phyloP scores from a whole-genome alignment of 768 basidiomycete species.

The Mycena galopus region DNA sequence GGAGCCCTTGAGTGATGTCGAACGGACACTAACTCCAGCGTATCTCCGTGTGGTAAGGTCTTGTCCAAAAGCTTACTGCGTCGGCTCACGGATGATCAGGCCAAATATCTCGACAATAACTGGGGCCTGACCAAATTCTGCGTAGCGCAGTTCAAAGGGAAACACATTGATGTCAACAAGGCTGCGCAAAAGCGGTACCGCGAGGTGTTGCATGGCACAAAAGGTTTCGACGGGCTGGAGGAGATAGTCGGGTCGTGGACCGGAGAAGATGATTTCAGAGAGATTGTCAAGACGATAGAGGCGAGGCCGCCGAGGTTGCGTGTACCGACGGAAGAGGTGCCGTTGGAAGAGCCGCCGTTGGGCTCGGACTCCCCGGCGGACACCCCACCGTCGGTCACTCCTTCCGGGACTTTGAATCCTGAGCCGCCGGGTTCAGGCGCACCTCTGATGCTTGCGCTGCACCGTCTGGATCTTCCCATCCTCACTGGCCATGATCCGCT shows the following conservation, averaged over 20 bases:
- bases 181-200: conserved; percentile 69
- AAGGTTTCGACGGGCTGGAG: conserved; percentile 68
- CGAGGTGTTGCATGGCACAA: conserved; percentile 69
- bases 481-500: conserved; percentile 50
- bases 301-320: conserved; percentile 44
- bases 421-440: conserved; percentile 68
- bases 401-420: conserved; percentile 67
- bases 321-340: conserved; percentile 11
- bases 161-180: conserved; percentile 68
- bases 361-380: conserved; percentile 21
- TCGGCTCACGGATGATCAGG: conserved; percentile 54
- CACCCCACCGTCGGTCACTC: conserved; percentile 52
- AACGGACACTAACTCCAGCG: conserved; percentile 74
- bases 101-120: conserved; percentile 81
- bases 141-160: conserved; percentile 82
- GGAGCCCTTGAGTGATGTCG: conserved; percentile 76
- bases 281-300: conserved; percentile 67
- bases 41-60: conserved; percentile 78
- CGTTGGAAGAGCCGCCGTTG: conserved; percentile 35
- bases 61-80: background rate
- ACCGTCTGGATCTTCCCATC: conserved; percentile 43
- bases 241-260: conserved; percentile 66
- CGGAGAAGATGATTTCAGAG: conserved; percentile 72
- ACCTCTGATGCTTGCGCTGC: conserved; percentile 48
- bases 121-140: conserved; percentile 93